Conservation (phyloP, 176 grass and related monocot species). For the Zizania latifolia region DNA sequence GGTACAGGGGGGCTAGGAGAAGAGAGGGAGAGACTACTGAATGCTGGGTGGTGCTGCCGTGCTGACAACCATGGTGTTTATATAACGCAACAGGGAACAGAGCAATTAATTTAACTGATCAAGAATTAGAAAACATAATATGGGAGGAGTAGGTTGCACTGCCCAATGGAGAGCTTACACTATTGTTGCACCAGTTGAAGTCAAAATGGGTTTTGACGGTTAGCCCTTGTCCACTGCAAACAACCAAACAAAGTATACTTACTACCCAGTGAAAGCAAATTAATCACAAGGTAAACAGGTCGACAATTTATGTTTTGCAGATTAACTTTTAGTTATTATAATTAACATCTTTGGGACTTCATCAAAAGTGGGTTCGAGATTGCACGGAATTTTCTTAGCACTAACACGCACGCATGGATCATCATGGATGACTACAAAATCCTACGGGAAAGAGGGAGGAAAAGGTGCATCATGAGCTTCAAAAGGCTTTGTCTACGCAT, state of each 20-base stretch:
- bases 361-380: neutral
- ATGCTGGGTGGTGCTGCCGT: constrained; percentile 3
- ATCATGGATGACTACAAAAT: constrained; percentile 18
- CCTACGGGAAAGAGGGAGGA: constrained; percentile 8
- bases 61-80: constrained; percentile 25
- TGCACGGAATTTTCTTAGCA: neutral
- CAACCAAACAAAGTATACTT: neutral
- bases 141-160: constrained; percentile 40
- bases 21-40: constrained; percentile 10
- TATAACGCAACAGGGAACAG: constrained; percentile 30
- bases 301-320: neutral
- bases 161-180: constrained; percentile 33
- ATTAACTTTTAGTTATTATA: neutral
- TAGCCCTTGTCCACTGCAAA: constrained; percentile 27
- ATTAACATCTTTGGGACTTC: neutral
- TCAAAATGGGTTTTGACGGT: constrained; percentile 27
- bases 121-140: neutral
- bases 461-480: neutral
- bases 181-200: neutral
- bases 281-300: neutral
- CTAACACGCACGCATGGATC: constrained; percentile 9
- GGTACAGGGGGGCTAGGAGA: neutral
- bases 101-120: neutral
- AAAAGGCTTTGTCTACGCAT: constrained; percentile 17
- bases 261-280: neutral